phyloP scores from a whole-genome alignment of 2,329 filamentous ascomycete species.

The Penicillium concentricum region DNA sequence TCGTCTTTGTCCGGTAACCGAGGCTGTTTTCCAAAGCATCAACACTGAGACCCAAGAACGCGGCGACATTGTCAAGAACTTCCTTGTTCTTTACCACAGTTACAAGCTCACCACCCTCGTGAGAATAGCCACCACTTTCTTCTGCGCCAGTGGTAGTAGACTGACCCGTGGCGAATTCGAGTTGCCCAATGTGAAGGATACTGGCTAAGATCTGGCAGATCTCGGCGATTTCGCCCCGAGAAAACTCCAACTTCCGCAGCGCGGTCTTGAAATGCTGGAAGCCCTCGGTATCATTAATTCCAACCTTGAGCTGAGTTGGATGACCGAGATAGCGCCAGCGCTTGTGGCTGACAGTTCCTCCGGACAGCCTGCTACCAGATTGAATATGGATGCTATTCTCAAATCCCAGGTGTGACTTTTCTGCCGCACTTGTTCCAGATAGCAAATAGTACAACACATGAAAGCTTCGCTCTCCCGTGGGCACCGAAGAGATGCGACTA shows the following conservation, averaged over 20 bases:
- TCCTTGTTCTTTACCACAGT: constrained; percentile 95
- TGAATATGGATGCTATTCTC: constrained; percentile 47
- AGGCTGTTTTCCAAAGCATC: constrained; percentile 82
- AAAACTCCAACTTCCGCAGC: constrained; percentile 88
- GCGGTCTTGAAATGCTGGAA: constrained; percentile 98
- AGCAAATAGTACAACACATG: constrained; percentile 95
- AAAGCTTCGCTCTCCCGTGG: constrained; percentile 94
- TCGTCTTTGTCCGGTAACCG: constrained; percentile 94
- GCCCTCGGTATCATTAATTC: constrained; percentile 91
- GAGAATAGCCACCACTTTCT: constrained; percentile 93
- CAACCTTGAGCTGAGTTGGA: constrained; percentile 93
- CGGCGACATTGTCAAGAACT: constrained; percentile 77
- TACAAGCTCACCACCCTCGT: constrained; percentile 82
- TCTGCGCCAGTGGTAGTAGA: constrained; percentile 77
- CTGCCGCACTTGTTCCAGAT: constrained; percentile 83
- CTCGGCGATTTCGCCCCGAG: constrained; percentile 88
- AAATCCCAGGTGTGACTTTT: constrained; percentile 80
- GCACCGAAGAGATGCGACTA: constrained; percentile 85
- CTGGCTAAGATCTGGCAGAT: constrained; percentile 92
- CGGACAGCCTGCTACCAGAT: constrained; percentile 52
- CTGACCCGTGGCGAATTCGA: constrained; percentile 84
- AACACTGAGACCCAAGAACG: constrained; percentile 85
- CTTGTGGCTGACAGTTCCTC: constrained; percentile 61
- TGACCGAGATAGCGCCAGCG: constrained; percentile 96
- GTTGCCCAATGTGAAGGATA: constrained; percentile 95